These are phyloP conservation scores for Taiwanofungus camphoratus DNA, from an alignment of 1,284 basidiomycete species.

Conservation along the genomic window DNA sequence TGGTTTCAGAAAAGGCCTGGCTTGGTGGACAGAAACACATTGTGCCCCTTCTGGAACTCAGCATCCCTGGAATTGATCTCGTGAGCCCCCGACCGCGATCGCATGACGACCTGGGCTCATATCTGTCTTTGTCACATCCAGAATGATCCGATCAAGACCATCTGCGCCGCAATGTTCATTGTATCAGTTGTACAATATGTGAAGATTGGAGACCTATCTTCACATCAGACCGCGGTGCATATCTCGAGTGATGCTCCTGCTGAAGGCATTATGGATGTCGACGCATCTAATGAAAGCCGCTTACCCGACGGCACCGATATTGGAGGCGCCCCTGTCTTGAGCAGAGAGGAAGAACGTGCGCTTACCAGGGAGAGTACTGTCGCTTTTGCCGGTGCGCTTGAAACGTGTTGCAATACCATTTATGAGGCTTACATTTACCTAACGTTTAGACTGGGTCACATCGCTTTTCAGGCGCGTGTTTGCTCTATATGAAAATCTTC, in stretches of 20 bases:
- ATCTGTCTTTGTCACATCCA: too few species aligned
- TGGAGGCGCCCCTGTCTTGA: slow-evolving; percentile 44
- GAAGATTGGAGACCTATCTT: slow-evolving; percentile 76
- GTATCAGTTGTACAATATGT: slow-evolving; percentile 75
- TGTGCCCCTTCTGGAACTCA: slow-evolving; percentile 84
- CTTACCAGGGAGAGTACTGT: slow-evolving; percentile 76
- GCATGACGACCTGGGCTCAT: too few species aligned
- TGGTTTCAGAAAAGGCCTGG: slow-evolving; percentile 78
- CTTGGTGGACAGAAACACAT: slow-evolving; percentile 86
- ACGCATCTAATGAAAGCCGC: slow-evolving; percentile 33
- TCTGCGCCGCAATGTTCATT: slow-evolving; percentile 78
- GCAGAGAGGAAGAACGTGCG: slow-evolving; percentile 67
- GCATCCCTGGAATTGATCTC: slow-evolving; percentile 87
- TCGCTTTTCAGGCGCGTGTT: slow-evolving; percentile 86
- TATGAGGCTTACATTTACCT: too few species aligned
- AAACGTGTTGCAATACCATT: neutral
- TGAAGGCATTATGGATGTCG: slow-evolving; percentile 51
- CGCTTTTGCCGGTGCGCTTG: slow-evolving; percentile 61
- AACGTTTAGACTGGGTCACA: slow-evolving; percentile 86
- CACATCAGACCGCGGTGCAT: slow-evolving; percentile 47
- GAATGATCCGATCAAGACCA: slow-evolving; percentile 93
- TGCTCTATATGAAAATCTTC: slow-evolving; percentile 87
- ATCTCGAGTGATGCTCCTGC: slow-evolving; percentile 47
- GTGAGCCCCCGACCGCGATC: too few species aligned
- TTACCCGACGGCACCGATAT: slow-evolving; percentile 53